A percentile compares a stretch with the other conserved stretches of the same genome.
Evolutionary conservation across 148 eudicot species (phyloP).

Genomic region (Camellia japonica): DNA sequence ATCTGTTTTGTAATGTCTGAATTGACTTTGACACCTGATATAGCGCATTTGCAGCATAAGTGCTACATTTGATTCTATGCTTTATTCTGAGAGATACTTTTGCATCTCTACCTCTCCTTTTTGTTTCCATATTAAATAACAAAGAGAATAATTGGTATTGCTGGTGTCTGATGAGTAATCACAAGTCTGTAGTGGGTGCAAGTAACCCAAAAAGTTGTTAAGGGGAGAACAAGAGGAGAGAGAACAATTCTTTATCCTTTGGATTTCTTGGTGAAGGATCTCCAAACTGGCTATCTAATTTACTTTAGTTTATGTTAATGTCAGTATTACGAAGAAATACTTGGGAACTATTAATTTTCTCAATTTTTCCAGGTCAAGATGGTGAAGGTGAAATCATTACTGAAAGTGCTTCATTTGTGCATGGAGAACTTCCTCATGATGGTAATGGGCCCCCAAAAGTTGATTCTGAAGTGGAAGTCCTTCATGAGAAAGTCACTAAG

Average conservation of each 20-base stretch:
- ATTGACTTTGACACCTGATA: slow-evolving; percentile 5
- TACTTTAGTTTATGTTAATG: background rate
- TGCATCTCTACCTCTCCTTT: no score
- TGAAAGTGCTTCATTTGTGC: slow-evolving; percentile 65
- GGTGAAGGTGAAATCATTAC: slow-evolving; percentile 52
- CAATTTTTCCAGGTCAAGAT: slow-evolving; percentile 41
- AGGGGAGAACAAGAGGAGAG: background rate
- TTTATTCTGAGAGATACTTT: no score
- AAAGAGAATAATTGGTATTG: background rate
- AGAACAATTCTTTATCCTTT: background rate
- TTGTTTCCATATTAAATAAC: background rate
- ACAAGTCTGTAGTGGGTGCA: background rate
- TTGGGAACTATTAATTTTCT: background rate
- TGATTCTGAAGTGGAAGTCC: slow-evolving; percentile 62
- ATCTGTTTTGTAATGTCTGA: background rate
- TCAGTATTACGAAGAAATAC: background rate
- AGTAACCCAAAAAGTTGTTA: background rate
- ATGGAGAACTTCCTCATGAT: slow-evolving; percentile 63
- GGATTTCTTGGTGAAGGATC: background rate
- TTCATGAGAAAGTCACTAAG: slow-evolving; percentile 86
- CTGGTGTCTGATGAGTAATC: background rate
- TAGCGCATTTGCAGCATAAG: background rate
- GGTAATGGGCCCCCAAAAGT: slow-evolving; percentile 67
- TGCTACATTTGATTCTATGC: no score
- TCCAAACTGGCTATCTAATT: background rate